Percentiles rank a stretch among this genome's conserved stretches.
These are phyloP conservation scores for Austroboletus niveus DNA, from an alignment of 1,284 basidiomycete genomes.

Conservation along the genomic window DNA sequence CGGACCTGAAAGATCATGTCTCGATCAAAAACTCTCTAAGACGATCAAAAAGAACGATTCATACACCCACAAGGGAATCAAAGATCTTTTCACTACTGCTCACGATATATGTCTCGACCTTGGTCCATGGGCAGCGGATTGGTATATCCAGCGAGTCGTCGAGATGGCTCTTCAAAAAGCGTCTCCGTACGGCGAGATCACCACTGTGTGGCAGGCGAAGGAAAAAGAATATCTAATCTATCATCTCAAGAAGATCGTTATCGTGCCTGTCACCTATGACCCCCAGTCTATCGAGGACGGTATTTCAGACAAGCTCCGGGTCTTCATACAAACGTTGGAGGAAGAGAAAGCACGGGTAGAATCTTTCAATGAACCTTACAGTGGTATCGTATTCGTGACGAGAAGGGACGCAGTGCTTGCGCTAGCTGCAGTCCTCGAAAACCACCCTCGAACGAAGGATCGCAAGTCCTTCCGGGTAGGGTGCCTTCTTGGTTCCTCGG, in stretches of 20 bases:
- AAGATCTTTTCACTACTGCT: slow-evolving; percentile 56
- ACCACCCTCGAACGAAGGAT: slow-evolving; percentile 53
- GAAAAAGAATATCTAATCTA: slow-evolving; percentile 61
- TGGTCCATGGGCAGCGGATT: slow-evolving; percentile 72
- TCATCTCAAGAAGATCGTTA: slow-evolving; percentile 43
- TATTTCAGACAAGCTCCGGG: slow-evolving; percentile 54
- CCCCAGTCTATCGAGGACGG: slow-evolving; percentile 48
- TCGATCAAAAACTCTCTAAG: slow-evolving; percentile 66
- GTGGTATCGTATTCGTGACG: slow-evolving; percentile 71
- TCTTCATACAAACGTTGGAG: slow-evolving; percentile 54
- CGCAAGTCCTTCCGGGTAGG: slow-evolving; percentile 49
- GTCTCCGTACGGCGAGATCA: slow-evolving; percentile 48
- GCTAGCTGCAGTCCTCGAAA: slow-evolving; percentile 55
- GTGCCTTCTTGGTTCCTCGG: slow-evolving; percentile 61
- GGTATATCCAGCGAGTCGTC: slow-evolving; percentile 64
- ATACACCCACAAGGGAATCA: slow-evolving; percentile 64
- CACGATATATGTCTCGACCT: slow-evolving; percentile 57
- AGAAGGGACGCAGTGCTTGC: slow-evolving; percentile 69
- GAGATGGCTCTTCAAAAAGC: slow-evolving; percentile 47
- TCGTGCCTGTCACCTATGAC: slow-evolving; percentile 47
- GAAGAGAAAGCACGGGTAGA: slow-evolving; percentile 55
- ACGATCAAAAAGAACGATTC: slow-evolving; percentile 54
- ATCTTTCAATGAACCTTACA: slow-evolving; percentile 53
- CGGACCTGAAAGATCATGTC: slow-evolving; percentile 44
- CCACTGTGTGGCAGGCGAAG: slow-evolving; percentile 48